Base-by-base conservation (phyloP, 225 moss, liverwort and hornwort species). In the Pseudoscleropodium purum region DNA sequence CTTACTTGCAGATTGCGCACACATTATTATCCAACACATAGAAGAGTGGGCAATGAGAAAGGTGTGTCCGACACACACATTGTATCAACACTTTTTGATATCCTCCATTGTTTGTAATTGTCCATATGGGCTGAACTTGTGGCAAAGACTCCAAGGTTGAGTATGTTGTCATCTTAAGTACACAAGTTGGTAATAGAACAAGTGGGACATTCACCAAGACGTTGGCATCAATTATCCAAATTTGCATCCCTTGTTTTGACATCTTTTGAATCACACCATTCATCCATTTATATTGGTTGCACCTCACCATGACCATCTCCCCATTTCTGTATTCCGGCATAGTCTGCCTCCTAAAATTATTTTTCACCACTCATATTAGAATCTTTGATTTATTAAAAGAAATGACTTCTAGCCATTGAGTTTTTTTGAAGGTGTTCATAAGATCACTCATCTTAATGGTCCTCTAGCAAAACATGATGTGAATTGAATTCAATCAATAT, bases 301-400 rank as follows among this genome's bases (percentile, higher is more conserved):
- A 93, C 68, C 89, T 88, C 52, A 96, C 92, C 86, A 96, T 90
- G 11, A 97, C 95, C 60, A 84, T 82, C 75, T 97, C 96, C 19
- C 94, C 94, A 11, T 88, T 90, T 7, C 31, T 90, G 18, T 91
- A 94, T 10, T 91, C 79, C 8, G 93, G 92, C 75, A 93, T 61
- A 37, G 37, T 72, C 39, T 91, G 87, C 60, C 67, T 92, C 30
- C 88, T 94, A 12, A 75, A 65, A 36, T 52, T 67, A 82, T 43
- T 81, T 26, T 75, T 64, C 25, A 68, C 27, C 30, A 70, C 20
- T 49, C 59, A 65, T 82, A 54, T 27, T 79, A 57, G 21, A 9
- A 73, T 77, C 5, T 77, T 2, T 77, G 0, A 3, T 21, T 34
- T 34, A 5, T 33, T 7, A 33, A 33, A 57, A 49, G 9, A 19